These are phyloP conservation scores for Hymenoscyphus linearis DNA, from an alignment of 2,329 filamentous ascomycete genomes.

Conservation along the genomic window DNA sequence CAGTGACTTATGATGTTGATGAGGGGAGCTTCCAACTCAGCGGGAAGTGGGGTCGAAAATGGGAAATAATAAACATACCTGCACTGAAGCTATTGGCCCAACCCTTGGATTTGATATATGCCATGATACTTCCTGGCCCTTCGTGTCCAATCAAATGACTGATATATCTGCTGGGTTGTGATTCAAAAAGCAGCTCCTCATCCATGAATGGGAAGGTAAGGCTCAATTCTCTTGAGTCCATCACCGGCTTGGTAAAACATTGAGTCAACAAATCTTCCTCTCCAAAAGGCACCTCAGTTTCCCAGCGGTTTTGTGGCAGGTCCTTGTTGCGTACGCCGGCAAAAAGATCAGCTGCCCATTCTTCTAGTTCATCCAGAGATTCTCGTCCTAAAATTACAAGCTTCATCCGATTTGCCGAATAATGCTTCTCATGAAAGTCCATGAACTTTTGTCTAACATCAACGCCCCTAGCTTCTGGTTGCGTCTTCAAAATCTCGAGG, in stretches of 20 bases:
- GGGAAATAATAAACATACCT: constrained; percentile 21
- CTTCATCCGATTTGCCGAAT: constrained; percentile 73
- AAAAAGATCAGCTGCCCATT: constrained; percentile 65
- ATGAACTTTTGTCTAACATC: constrained; percentile 69
- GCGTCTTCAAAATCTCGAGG: constrained; percentile 63
- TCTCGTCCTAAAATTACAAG: constrained; percentile 65
- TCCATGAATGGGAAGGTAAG: constrained; percentile 66
- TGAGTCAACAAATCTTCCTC: constrained; percentile 57
- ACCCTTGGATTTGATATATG: constrained; percentile 66
- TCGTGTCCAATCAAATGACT: constrained; percentile 71
- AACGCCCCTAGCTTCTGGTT: constrained; percentile 60
- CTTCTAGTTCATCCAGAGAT: constrained; percentile 59
- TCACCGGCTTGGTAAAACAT: constrained; percentile 67
- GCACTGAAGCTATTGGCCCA: constrained; percentile 66
- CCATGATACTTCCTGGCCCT: constrained; percentile 67
- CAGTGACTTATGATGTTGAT: neutral
- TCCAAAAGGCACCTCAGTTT: constrained; percentile 54
- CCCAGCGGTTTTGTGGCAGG: constrained; percentile 60
- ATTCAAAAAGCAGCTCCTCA: constrained; percentile 61
- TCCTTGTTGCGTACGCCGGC: constrained; percentile 63
- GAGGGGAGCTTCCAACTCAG: neutral
- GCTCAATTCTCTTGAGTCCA: constrained; percentile 62
- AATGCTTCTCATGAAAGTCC: constrained; percentile 65
- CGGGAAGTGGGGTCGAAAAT: neutral
- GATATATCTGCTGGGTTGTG: constrained; percentile 64